Conservation (phyloP, 805 yeast species). For the Saccharomycopsis sp. region DNA sequence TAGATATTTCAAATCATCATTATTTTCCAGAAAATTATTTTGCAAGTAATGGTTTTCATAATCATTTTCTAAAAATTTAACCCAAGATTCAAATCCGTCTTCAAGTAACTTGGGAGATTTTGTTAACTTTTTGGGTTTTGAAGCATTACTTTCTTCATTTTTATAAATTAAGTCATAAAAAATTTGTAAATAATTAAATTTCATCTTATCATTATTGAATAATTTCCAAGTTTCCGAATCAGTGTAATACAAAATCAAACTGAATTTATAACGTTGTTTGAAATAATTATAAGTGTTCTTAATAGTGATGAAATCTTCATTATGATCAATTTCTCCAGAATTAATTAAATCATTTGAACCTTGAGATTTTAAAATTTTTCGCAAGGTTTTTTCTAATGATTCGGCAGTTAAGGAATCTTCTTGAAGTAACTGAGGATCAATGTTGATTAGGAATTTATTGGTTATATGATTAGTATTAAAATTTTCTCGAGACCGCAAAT, state of each 20-base stretch:
- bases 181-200: slow-evolving; percentile 13
- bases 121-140: slow-evolving; percentile 3
- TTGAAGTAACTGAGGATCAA: slow-evolving; percentile 11
- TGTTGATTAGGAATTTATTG: slow-evolving; percentile 12
- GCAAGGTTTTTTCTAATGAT: slow-evolving; percentile 11
- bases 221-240: slow-evolving; percentile 14
- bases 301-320: slow-evolving; percentile 9
- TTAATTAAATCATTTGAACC: not conserved
- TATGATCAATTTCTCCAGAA: slow-evolving; percentile 6
- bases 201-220: slow-evolving; percentile 5
- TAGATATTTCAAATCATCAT: slow-evolving; percentile 4
- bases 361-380: slow-evolving; percentile 7
- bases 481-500: slow-evolving; percentile 11
- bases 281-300: slow-evolving; percentile 16
- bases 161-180: slow-evolving; percentile 13
- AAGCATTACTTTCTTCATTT: slow-evolving; percentile 8
- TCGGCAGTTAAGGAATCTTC: slow-evolving; percentile 8
- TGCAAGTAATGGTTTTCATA: not conserved
- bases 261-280: slow-evolving; percentile 17
- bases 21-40: not conserved
- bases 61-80: slow-evolving; percentile 10
- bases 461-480: slow-evolving; percentile 16
- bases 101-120: slow-evolving; percentile 11
- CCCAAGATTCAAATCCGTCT: slow-evolving; percentile 16
- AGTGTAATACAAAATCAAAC: slow-evolving; percentile 14